Evolutionary conservation across 305 asterid genomes (phyloP).

Genomic region (Fraxinus greggii): DNA sequence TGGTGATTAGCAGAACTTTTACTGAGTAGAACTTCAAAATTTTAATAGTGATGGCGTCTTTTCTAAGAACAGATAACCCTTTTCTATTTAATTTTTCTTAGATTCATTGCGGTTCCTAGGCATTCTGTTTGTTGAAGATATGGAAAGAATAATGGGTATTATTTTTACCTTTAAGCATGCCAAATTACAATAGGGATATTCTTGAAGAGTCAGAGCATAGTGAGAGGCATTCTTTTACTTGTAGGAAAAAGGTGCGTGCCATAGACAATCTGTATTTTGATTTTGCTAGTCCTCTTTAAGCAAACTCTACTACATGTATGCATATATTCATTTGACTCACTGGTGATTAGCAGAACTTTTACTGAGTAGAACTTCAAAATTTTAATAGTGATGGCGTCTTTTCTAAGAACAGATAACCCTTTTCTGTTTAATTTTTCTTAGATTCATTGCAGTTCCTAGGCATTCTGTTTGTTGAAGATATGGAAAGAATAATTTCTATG

Average conservation of each 20-base stretch:
- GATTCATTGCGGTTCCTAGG: neutral
- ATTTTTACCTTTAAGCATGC: too few relatives aligned
- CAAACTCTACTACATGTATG: neutral
- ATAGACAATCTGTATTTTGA: neutral
- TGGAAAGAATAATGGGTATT: too few relatives aligned
- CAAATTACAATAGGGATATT: too few relatives aligned
- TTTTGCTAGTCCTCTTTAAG: neutral
- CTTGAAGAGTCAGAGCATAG: too few relatives aligned
- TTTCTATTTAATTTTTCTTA: neutral
- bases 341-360: neutral
- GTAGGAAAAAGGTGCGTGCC: neutral
- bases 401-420: neutral
- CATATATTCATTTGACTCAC: neutral
- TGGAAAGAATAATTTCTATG: too few relatives aligned
- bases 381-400: neutral
- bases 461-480: too few relatives aligned
- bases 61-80: neutral
- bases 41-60: neutral
- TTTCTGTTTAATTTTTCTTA: neutral
- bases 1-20: neutral
- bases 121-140: too few relatives aligned
- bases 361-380: neutral
- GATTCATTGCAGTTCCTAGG: neutral
- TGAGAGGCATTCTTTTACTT: neutral
- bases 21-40: neutral